phyloP scores from a whole-genome alignment of 1,284 basidiomycete species.

The Leccinum ponderosum region DNA sequence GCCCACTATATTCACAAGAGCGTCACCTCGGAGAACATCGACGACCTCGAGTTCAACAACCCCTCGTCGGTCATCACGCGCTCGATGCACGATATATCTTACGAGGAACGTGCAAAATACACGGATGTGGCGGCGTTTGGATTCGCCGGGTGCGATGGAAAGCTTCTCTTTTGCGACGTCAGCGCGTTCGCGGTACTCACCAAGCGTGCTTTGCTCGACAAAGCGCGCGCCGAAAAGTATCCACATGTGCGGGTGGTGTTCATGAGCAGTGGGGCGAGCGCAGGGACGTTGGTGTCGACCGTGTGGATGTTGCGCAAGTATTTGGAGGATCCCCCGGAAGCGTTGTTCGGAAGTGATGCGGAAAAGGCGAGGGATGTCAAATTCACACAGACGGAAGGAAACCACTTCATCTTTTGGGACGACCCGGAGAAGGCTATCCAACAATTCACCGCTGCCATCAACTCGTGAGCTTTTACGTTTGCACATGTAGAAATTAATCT shows the following conservation, averaged over 20 bases:
- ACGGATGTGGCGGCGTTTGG: constrained; percentile 11
- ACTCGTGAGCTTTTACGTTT: constrained; percentile 1
- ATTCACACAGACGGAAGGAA: constrained; percentile 21
- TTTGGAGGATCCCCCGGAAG: constrained; percentile 4
- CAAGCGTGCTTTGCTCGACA: constrained; percentile 27
- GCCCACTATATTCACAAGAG: constrained; percentile 21
- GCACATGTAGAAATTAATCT: not conserved
- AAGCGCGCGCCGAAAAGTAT: constrained; percentile 9
- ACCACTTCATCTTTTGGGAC: constrained; percentile 34
- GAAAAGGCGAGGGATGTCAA: constrained; percentile 25
- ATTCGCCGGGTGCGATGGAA: constrained; percentile 9
- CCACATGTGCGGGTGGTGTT: constrained; percentile 25
- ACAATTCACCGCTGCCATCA: constrained; percentile 17
- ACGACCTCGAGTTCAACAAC: constrained; percentile 24
- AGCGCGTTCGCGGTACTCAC: constrained; percentile 7
- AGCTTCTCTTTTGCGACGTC: constrained; percentile 9
- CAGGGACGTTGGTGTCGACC: constrained; percentile 19
- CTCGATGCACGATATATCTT: constrained; percentile 20
- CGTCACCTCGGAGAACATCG: constrained; percentile 15
- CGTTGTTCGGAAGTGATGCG: constrained; percentile 16
- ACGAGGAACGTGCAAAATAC: constrained; percentile 17
- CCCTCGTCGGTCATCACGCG: constrained; percentile 3
- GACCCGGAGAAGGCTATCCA: constrained; percentile 26
- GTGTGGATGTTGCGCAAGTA: constrained; percentile 15
- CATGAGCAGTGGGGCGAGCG: constrained; percentile 17